Evolutionary conservation across 73 alveolate species (phyloP).

Genomic region (Tetrahymena thermophila): DNA sequence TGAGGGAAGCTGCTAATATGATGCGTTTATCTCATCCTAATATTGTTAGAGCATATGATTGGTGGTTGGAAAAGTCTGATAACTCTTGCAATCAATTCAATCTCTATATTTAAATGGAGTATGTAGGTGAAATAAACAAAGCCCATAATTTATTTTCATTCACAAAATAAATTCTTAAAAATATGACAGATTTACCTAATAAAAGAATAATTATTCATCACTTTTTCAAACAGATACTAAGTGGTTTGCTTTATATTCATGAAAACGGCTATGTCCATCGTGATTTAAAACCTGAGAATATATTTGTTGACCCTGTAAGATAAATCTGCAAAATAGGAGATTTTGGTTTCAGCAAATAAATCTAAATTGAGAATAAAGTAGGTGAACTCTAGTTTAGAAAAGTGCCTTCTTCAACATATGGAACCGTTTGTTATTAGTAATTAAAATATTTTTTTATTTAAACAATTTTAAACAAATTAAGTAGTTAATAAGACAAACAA

Average conservation of each 20-base stretch:
- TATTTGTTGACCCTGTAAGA: background rate
- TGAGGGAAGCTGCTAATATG: background rate
- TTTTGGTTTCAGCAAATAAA: background rate
- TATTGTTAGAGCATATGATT: background rate
- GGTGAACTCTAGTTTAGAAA: background rate
- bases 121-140: background rate
- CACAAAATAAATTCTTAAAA: background rate
- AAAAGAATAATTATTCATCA: background rate
- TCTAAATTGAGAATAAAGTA: background rate
- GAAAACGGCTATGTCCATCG: conserved; percentile 24
- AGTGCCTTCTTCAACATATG: background rate
- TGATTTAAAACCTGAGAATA: conserved; percentile 30
- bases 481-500: background rate
- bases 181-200: background rate
- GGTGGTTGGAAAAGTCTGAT: background rate
- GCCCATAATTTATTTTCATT: background rate
- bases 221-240: background rate
- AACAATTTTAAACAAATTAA: background rate
- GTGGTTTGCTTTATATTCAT: conserved; percentile 1
- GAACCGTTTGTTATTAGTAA: background rate
- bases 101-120: background rate
- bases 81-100: background rate
- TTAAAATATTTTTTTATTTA: background rate
- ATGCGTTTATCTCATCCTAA: background rate
- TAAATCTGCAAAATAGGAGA: background rate